Conservation (phyloP, 768 basidiomycete species). For the Coprinopsis strossmayeri region DNA sequence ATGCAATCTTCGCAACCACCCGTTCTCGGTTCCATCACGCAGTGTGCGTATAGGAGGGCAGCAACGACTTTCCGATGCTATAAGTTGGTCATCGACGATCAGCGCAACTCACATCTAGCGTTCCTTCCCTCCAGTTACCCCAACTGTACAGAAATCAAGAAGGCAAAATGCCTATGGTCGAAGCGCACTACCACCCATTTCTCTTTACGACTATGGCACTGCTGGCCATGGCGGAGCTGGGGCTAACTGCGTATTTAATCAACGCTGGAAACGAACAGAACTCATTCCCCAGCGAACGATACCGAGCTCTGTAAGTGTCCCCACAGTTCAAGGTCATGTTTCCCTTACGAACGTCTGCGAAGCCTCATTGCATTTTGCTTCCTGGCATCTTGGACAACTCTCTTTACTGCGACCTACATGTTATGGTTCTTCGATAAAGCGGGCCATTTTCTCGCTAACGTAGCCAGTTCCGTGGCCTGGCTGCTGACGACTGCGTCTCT, state of each 20-base stretch:
- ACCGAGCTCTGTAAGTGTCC: conserved; percentile 54
- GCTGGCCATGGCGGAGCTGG: conserved; percentile 65
- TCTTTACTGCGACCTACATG: conserved; percentile 65
- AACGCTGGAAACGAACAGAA: conserved; percentile 56
- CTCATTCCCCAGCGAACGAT: conserved; percentile 55
- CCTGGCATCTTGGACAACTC: conserved; percentile 66
- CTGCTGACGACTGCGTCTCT: conserved; percentile 53
- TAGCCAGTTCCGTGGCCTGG: conserved; percentile 76
- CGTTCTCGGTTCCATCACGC: background rate
- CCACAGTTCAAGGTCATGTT: conserved; percentile 8
- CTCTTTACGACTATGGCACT: conserved; percentile 60
- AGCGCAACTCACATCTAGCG: too few relatives aligned
- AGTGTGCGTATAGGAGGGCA: too few relatives aligned
- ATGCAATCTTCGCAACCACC: background rate
- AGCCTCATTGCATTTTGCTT: conserved; percentile 58
- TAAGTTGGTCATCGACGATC: too few relatives aligned
- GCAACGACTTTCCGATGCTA: too few relatives aligned
- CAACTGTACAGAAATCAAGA: background rate
- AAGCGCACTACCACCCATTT: conserved; percentile 55
- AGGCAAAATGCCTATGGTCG: conserved; percentile 32
- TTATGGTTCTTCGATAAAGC: conserved; percentile 65
- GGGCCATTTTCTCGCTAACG: conserved; percentile 62
- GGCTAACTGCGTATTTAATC: conserved; percentile 69
- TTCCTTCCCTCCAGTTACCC: background rate
- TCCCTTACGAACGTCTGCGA: background rate